phyloP scores from a whole-genome alignment of 345 rosid genomes.

The Syzygium aromaticum region DNA sequence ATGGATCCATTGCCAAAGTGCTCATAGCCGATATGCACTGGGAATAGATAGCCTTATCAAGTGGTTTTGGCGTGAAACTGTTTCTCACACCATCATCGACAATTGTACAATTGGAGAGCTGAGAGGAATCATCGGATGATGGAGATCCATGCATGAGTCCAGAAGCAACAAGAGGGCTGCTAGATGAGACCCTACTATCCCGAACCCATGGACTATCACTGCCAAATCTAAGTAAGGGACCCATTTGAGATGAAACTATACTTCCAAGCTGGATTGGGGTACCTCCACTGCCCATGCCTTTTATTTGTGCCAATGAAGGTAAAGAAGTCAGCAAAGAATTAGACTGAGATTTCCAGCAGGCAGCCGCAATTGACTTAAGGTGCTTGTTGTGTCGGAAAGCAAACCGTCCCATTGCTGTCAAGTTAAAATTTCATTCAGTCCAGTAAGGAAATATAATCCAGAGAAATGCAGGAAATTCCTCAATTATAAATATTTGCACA shows the following conservation, averaged over 20 bases:
- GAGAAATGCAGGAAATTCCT: background rate
- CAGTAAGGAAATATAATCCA: background rate
- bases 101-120: conserved; percentile 77
- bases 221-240: conserved; percentile 35
- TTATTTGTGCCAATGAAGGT: conserved; percentile 74
- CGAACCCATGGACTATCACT: conserved; percentile 50
- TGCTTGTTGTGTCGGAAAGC: conserved; percentile 92
- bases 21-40: conserved; percentile 76
- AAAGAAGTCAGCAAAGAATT: conserved; percentile 60
- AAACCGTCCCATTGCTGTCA: conserved; percentile 90
- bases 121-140: conserved; percentile 92
- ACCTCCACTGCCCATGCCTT: conserved; percentile 50
- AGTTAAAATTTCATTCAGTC: conserved; percentile 5
- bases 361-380: conserved; percentile 77
- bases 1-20: conserved; percentile 89
- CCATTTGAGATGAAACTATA: conserved; percentile 35
- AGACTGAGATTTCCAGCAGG: conserved; percentile 82
- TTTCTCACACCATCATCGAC: conserved; percentile 64
- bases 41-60: conserved; percentile 73
- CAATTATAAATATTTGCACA: background rate
- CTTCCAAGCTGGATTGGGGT: conserved; percentile 24
- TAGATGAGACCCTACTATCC: conserved; percentile 65
- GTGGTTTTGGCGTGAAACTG: conserved; percentile 48
- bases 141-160: conserved; percentile 94
- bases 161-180: conserved; percentile 73